Conservation (phyloP, 345 rosid species). For the Populus pruinosa region DNA sequence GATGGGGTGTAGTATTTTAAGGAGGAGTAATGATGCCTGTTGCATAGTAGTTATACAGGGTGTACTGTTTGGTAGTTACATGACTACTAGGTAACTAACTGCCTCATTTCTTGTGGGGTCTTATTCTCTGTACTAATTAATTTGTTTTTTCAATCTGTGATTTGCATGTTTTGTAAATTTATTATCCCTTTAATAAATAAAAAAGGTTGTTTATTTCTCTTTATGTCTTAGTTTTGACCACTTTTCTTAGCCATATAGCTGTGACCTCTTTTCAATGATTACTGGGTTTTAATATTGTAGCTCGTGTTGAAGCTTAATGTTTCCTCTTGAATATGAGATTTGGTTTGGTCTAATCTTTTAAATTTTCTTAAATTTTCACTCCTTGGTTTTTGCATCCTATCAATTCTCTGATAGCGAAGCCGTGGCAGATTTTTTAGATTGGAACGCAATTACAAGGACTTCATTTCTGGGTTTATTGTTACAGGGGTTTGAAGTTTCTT, state of each 20-base stretch:
- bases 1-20: not conserved
- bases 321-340: not conserved
- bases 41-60: constrained; percentile 5
- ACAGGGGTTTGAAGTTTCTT: not conserved
- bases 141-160: not conserved
- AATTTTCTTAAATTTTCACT: not conserved
- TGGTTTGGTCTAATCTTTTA: not conserved
- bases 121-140: not conserved
- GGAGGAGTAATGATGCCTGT: not conserved
- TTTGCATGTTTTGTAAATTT: constrained; percentile 20
- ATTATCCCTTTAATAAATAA: not conserved
- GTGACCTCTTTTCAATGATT: not conserved
- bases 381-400: not conserved
- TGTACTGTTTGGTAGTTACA: constrained; percentile 8
- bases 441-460: not conserved
- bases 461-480: not conserved
- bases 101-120: not conserved
- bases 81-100: not conserved
- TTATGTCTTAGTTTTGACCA: not conserved
- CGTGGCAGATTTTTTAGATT: not conserved
- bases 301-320: not conserved
- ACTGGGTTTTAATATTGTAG: constrained; percentile 1
- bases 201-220: not conserved
- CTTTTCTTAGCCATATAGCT: not conserved
- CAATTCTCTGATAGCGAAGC: not conserved